Evolutionary conservation across 331 rosid genomes (phyloP), one percentile per base, ranked within the genome.

Genomic region (Malus hybrid): DNA sequence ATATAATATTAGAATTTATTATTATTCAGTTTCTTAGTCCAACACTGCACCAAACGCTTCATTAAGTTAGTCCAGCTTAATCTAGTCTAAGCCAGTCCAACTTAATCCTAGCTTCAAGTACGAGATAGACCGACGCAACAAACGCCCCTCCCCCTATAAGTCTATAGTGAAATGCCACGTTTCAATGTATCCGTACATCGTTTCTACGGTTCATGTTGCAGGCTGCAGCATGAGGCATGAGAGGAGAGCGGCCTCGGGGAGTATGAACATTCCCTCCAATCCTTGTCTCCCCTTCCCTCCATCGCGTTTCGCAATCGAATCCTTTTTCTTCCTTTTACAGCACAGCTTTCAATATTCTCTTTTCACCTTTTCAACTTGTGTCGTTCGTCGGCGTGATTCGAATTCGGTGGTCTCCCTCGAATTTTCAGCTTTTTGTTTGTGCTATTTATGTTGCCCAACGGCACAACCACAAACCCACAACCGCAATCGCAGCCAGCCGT

Each of bases 331-430:
- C 29, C 22, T 3, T 10, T 4, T 1, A 27, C 12, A 13, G 68
- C 62, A 34, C 27, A 77, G 24, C 10, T 33, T 71, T 39, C 72
- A 10, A 71, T 36, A n/a, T 72, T 78, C 85, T 66, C 42, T 68
- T 10, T 18, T 27, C 39, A 39, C 29, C 11, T 34, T 75, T 59
- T 39, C 69, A 27, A 28, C 44, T 19, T 13, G 33, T 33, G 20
- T 60, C 79, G 75, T 19, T 15, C 4, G 29, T 46, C 27, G 34
- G 76, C 44, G 31, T 52, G 77, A 80, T 81, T 83, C 79, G 65
- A 54, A 57, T 65, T 84, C 68, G 64, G 81, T 79, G 85, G 77
- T 67, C 65, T n/a, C 36, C 52, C 50, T 15, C 16, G 72, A 77
- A 71, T 80, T 60, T 81, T 67, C 75, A 5, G 7, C 46, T 54